These are phyloP conservation scores for Rhodotorula sp. DNA, from an alignment of 1,284 basidiomycete species.

Conservation along the genomic window DNA sequence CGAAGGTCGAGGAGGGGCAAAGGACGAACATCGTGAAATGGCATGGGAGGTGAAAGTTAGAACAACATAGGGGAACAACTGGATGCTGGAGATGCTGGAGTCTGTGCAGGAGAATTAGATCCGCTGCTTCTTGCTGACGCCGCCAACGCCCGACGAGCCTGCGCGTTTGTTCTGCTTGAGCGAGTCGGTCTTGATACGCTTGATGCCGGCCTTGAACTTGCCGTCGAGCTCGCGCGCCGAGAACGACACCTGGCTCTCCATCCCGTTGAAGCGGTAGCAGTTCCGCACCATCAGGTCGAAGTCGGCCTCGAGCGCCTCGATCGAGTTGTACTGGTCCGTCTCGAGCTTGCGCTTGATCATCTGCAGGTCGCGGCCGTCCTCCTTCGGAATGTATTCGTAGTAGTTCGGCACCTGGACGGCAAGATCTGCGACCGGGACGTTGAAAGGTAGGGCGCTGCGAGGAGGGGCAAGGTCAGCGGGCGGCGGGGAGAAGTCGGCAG, in stretches of 20 bases:
- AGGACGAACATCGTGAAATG: no score
- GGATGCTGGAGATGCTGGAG: neutral
- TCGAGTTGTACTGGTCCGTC: slow-evolving; percentile 71
- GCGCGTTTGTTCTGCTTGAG: slow-evolving; percentile 22
- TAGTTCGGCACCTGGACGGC: slow-evolving; percentile 75
- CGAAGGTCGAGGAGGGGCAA: neutral
- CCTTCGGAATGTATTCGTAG: slow-evolving; percentile 72
- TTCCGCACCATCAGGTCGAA: slow-evolving; percentile 80
- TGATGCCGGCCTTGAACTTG: slow-evolving; percentile 43
- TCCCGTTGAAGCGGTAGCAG: slow-evolving; percentile 79
- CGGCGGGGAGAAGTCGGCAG: neutral
- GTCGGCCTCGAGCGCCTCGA: slow-evolving; percentile 75
- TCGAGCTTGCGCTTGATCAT: slow-evolving; percentile 81
- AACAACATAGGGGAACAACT: neutral
- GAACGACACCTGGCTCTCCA: slow-evolving; percentile 68
- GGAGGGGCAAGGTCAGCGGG: neutral
- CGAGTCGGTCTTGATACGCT: slow-evolving; percentile 32
- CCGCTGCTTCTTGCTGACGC: slow-evolving; percentile 22
- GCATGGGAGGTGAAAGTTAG: no score
- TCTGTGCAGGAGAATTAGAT: neutral
- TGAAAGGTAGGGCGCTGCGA: slow-evolving; percentile 24
- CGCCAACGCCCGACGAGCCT: slow-evolving; percentile 18
- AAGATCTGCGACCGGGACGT: slow-evolving; percentile 45
- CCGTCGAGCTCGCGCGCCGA: slow-evolving; percentile 48
- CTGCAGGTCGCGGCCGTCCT: slow-evolving; percentile 81